Conservation (phyloP, 2,329 filamentous ascomycete genomes). For the Ceratocystiopsis minuta region DNA sequence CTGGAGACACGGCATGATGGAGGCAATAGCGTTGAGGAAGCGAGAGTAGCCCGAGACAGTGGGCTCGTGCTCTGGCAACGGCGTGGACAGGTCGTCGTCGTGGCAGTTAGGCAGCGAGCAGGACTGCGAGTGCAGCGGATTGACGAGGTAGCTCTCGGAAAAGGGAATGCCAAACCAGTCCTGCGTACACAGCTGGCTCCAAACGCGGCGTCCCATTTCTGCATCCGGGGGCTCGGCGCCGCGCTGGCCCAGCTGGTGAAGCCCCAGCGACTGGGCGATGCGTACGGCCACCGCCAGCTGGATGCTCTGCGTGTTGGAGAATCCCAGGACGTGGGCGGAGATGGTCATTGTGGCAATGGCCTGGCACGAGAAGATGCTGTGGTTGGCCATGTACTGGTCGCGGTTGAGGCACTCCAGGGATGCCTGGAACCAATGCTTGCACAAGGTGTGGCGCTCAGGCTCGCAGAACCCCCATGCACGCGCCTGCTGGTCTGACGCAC, state of each 20-base stretch:
- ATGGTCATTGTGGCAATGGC: slow-evolving; percentile 29
- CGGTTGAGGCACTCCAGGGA: slow-evolving; percentile 25
- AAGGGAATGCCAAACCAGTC: slow-evolving; percentile 21
- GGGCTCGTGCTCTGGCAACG: slow-evolving; percentile 8
- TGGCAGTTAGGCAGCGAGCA: slow-evolving; percentile 17
- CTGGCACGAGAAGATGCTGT: slow-evolving; percentile 25
- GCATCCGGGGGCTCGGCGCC: slow-evolving; percentile 6
- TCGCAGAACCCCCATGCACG: slow-evolving; percentile 24
- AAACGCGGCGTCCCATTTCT: slow-evolving; percentile 19
- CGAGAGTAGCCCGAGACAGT: slow-evolving; percentile 14
- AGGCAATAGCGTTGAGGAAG: slow-evolving; percentile 16
- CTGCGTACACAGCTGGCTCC: slow-evolving; percentile 20
- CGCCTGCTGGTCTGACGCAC: slow-evolving; percentile 18
- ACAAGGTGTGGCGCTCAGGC: slow-evolving; percentile 21
- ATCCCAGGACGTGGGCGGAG: slow-evolving; percentile 29
- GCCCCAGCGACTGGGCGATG: slow-evolving; percentile 27
- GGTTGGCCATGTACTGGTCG: slow-evolving; percentile 25
- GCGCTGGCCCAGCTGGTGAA: slow-evolving; percentile 19
- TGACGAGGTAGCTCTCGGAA: slow-evolving; percentile 21
- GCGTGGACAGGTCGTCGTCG: slow-evolving; percentile 11
- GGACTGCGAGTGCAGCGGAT: slow-evolving; percentile 18
- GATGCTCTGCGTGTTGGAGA: slow-evolving; percentile 27
- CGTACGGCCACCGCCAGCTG: slow-evolving; percentile 25
- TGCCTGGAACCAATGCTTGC: slow-evolving; percentile 27
- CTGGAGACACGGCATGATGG: slow-evolving; percentile 16